These are phyloP conservation scores for Sanghuangporus weigelae DNA, from an alignment of 1,284 basidiomycete genomes.

Conservation along the genomic window DNA sequence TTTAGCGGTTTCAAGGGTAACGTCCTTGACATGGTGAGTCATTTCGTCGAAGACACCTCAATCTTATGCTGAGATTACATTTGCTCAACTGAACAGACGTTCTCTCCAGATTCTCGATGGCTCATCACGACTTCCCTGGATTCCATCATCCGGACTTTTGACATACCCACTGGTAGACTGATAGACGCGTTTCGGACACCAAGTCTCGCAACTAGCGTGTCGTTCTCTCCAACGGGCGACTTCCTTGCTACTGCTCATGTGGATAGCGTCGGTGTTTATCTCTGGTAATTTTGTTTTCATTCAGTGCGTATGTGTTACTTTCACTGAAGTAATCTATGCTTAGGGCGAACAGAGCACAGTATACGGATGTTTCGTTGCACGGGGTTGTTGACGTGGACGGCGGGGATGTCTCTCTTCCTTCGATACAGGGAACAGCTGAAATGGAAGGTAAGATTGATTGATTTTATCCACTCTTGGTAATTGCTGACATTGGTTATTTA, in stretches of 20 bases:
- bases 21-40: constrained; percentile 76
- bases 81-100: constrained; percentile 49
- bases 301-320: background rate
- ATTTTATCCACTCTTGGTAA: background rate
- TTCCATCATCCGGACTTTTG: constrained; percentile 91
- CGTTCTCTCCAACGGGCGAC: constrained; percentile 93
- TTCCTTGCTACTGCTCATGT: constrained; percentile 95
- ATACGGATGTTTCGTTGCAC: constrained; percentile 79
- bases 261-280: constrained; percentile 88
- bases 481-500: constrained; percentile 27
- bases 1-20: constrained; percentile 76
- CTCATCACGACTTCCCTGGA: constrained; percentile 86
- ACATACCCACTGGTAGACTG: constrained; percentile 88
- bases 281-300: constrained; percentile 59
- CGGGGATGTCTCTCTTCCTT: constrained; percentile 68
- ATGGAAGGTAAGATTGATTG: constrained; percentile 49
- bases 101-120: constrained; percentile 95
- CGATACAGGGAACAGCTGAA: constrained; percentile 75
- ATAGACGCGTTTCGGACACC: constrained; percentile 91
- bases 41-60: background rate
- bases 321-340: background rate
- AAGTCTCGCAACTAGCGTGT: constrained; percentile 86
- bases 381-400: constrained; percentile 76
- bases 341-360: constrained; percentile 95
- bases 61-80: background rate